phyloP scores from a whole-genome alignment of 1,139 yeast genomes.

The Suhomyces maxii region DNA sequence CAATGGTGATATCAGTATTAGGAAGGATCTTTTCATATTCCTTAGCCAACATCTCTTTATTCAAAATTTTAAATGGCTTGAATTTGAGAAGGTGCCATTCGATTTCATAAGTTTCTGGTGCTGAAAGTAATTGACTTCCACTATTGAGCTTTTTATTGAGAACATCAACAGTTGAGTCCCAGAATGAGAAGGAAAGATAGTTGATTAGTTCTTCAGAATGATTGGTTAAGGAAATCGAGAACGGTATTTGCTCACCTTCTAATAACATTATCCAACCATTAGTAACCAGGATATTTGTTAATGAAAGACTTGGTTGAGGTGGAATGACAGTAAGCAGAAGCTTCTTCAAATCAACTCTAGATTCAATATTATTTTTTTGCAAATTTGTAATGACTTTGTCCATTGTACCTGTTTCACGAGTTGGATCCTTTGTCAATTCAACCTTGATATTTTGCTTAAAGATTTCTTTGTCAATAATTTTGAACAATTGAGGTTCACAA shows the following conservation, averaged over 20 bases:
- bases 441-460: conserved; percentile 17
- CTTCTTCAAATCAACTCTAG: conserved; percentile 21
- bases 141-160: conserved; percentile 41
- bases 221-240: conserved; percentile 57
- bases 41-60: conserved; percentile 37
- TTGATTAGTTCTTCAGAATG: conserved; percentile 57
- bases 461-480: conserved; percentile 29
- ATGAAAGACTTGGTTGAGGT: conserved; percentile 64
- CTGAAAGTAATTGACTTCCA: conserved; percentile 42
- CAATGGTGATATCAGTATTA: conserved; percentile 38
- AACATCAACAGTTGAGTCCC: conserved; percentile 75
- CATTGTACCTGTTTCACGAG: conserved; percentile 2
- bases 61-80: conserved; percentile 53
- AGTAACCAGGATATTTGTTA: conserved; percentile 54
- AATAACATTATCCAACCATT: conserved; percentile 75
- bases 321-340: conserved; percentile 48
- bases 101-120: conserved; percentile 69
- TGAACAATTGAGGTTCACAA: conserved; percentile 34
- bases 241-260: conserved; percentile 67
- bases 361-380: conserved; percentile 16
- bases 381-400: conserved; percentile 26
- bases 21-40: conserved; percentile 37
- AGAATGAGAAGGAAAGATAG: conserved; percentile 58
- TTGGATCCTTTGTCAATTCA: neutral
- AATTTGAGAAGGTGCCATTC: conserved; percentile 66